Evolutionary conservation across 139 green algal species (phyloP).

Genomic region (Haematococcus sp.): DNA sequence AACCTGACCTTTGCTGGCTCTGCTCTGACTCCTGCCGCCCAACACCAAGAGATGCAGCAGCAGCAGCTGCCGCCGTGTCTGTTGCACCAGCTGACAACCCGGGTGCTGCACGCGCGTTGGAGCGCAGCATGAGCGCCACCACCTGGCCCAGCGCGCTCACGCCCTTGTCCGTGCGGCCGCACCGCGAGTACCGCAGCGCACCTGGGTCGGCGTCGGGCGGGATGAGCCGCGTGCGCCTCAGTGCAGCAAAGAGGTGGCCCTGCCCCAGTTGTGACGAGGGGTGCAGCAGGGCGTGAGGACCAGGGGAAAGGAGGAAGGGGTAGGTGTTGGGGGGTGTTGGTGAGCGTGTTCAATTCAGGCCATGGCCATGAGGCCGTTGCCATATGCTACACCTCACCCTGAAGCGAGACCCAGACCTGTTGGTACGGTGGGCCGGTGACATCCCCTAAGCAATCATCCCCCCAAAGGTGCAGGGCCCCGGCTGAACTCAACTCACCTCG

Average conservation of each 20-base stretch:
- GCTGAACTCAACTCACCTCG: too few species aligned
- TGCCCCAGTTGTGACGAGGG: constrained; percentile 19
- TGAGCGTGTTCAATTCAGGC: too few species aligned
- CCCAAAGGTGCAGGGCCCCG: too few species aligned
- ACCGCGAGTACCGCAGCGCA: constrained; percentile 65
- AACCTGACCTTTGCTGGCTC: background rate
- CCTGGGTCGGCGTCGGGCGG: constrained; percentile 33
- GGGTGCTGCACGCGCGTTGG: constrained; percentile 19
- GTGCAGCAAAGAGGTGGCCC: constrained; percentile 65
- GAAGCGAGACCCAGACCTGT: too few species aligned
- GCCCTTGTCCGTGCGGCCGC: constrained; percentile 82
- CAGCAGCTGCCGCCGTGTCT: background rate
- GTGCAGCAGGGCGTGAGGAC: too few species aligned
- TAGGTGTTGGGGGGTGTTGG: too few species aligned
- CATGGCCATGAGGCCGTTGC: too few species aligned
- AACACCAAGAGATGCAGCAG: background rate
- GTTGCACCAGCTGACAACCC: background rate
- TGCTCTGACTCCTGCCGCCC: background rate
- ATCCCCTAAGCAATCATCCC: too few species aligned
- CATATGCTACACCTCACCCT: too few species aligned
- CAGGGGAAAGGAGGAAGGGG: too few species aligned
- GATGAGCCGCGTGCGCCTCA: constrained; percentile 67
- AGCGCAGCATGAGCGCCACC: constrained; percentile 77
- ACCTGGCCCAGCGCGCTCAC: constrained; percentile 81
- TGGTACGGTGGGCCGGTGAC: too few species aligned